Evolutionary conservation across 1,284 basidiomycete genomes (phyloP), one percentile per base, ranked within the genome.

Genomic region (Cryptococcus sp.): DNA sequence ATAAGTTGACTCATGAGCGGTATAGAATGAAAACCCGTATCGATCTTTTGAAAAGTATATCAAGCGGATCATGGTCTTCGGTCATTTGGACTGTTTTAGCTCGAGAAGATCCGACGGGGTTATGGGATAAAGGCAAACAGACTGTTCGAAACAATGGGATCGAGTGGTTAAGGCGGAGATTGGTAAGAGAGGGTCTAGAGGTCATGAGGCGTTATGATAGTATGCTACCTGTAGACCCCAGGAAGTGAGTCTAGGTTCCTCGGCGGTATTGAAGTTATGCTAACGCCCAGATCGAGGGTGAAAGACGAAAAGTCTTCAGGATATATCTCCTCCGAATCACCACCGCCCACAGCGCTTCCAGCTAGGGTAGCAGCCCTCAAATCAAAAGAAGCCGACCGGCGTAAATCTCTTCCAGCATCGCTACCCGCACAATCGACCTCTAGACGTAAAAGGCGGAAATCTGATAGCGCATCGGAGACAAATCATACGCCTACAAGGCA

Each of bases 1-100:
- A 93, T 71, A 89, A 90, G 66, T 81, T 96, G 54, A 84, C 87
- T 69, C 86, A 90, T 58, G 88, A 91, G 66, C 88, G 91, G 57
- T 89, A 91, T 76, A 92, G 91, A 72, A 83, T 96, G 63, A 85
- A 86, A 64, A 84, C 89, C 64, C 83, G 91, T 31, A 87, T 93
- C 57, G 90, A 93, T 43, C 85, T 91, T 66, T 78, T 94, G 53
- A 82, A 81, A 56, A 79, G 58, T 32, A 62, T 72, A 55, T 60
- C 67, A 1, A 54, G 47, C 4, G 36, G 51, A 9, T 50, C 64
- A 39, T 72, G 69, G 69, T 34, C 54, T 7, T 42, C 54, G 0
- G 57, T 70, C 2, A 62, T 70, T 14, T 46, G 22, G 3, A 63
- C 63, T 2, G 59, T 67, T 4, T 41, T 67, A 7, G 49, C 59